phyloP scores from a whole-genome alignment of 352 stramenopile genomes.

The Blastocystis sp. region DNA sequence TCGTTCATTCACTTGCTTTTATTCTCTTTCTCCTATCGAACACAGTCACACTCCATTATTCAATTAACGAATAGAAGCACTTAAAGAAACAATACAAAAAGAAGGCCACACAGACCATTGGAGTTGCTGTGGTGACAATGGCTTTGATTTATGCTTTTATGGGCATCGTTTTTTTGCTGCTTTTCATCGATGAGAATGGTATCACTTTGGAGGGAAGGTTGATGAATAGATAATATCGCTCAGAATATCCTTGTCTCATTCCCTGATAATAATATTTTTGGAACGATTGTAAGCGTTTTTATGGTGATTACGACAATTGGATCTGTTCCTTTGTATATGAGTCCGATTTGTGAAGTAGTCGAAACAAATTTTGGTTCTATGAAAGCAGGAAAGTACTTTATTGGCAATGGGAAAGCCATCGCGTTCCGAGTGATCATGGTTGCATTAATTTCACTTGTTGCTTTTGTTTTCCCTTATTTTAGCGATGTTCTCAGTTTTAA shows the following conservation, averaged over 20 bases:
- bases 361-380: not conserved
- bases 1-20: slow-evolving; percentile 7
- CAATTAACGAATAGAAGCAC: not conserved
- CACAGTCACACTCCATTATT: not conserved
- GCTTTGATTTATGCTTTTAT: slow-evolving; percentile 8
- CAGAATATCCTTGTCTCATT: not conserved
- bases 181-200: not conserved
- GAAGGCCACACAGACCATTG: not conserved
- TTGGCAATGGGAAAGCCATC: not conserved
- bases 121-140: not conserved
- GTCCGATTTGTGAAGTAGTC: not conserved
- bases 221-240: not conserved
- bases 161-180: not conserved
- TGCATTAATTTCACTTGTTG: not conserved
- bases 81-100: slow-evolving; percentile 1
- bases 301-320: slow-evolving; percentile 24
- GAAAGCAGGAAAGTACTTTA: not conserved
- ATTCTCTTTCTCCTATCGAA: not conserved
- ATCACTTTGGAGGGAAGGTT: not conserved
- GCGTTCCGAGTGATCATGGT: not conserved
- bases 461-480: not conserved
- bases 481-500: slow-evolving; percentile 10
- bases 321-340: not conserved
- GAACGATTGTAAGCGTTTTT: not conserved
- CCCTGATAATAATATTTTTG: not conserved